Evolutionary conservation across 176 grass and related monocot genomes (phyloP), one percentile per base, ranked within the genome.

Genomic region (Poa pratensis): DNA sequence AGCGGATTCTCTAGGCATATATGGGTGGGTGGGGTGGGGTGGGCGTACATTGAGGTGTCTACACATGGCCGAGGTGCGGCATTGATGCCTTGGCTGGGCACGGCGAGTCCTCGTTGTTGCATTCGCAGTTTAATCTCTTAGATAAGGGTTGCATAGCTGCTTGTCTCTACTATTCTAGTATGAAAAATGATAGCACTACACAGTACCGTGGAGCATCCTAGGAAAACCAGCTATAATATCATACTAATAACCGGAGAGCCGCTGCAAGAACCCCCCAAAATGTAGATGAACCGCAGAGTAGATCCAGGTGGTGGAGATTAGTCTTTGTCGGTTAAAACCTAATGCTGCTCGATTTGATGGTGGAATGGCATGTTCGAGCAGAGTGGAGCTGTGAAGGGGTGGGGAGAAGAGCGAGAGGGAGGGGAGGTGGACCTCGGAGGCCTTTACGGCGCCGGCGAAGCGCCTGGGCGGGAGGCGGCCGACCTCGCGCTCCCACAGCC

Each of bases 401-500:
- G 39, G 64, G 7, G 53, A 48, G 18, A 5, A 32, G 18, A 6
- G 74, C 30, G 69, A 6, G 4, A 11, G 1, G 22, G 24, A 14
- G 55, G 17, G n/a, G 77, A 49, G 37, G 15, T n/a, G n/a, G 39
- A 92, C 86, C 86, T 86, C 58, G 74, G 87, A 92, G 26, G 90
- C 83, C 87, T 34, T 86, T 34, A 86, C 22, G 61, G 79, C 24
- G 76, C 70, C 61, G 75, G 83, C 59, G 69, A 92, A 92, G 83
- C 63, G 59, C 69, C 60, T 83, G 28, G 90, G 83, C 5, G 66
- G 20, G 83, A 92, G 49, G 13, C 62, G 19, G 18, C 83, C 90
- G 42, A 80, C 40, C 90, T 92, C 90, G 7, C 90, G 81, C 35
- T 83, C 65, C 83, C 87, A 46, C 76, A 92, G 84, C 79, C 80